Conservation (phyloP, 441 rosid genomes). For the Adansonia rubrostipa region DNA sequence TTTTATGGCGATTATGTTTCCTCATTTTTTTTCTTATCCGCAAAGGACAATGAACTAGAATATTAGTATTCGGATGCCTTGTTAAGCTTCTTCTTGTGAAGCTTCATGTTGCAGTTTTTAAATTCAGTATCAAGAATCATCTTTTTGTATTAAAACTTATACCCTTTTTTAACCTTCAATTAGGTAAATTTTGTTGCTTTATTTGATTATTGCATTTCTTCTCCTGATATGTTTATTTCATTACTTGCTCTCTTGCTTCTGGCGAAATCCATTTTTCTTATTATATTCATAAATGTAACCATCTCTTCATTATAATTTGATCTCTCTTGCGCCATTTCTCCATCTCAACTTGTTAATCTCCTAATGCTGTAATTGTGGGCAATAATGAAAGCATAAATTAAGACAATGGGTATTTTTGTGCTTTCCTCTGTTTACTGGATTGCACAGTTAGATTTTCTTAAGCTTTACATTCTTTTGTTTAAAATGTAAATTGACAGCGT, state of each 20-base stretch:
- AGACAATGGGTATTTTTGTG: not conserved
- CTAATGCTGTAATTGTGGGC: not conserved
- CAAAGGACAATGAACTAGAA: slow-evolving; percentile 5
- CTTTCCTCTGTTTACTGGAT: not conserved
- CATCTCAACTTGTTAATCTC: not conserved
- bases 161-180: not conserved
- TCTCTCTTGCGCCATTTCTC: not conserved
- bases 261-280: not conserved
- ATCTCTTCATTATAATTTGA: not conserved
- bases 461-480: not conserved
- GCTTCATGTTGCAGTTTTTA: not conserved
- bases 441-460: not conserved
- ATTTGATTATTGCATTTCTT: not conserved
- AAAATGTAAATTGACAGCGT: slow-evolving; percentile 15
- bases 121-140: not conserved
- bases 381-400: not conserved
- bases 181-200: not conserved
- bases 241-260: not conserved
- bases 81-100: not conserved
- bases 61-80: not conserved
- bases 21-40: not conserved
- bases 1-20: not conserved
- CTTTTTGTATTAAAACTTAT: not conserved
- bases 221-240: not conserved
- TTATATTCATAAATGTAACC: not conserved